Evolutionary conservation across 108 stramenopile species (phyloP).

Genomic region (Nitzschia sp.): DNA sequence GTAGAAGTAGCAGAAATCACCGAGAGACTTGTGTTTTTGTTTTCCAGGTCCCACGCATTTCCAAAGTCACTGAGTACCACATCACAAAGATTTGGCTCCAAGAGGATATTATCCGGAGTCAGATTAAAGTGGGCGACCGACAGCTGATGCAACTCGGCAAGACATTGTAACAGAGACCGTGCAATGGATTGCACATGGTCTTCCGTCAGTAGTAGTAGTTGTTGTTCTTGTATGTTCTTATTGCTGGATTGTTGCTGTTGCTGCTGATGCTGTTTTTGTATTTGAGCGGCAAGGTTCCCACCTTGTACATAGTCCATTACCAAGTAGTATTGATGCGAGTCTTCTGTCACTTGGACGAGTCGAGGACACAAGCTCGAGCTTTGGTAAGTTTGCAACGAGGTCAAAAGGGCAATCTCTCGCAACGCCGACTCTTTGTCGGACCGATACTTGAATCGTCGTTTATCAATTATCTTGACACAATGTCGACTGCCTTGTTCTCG

Average conservation of each 20-base stretch:
- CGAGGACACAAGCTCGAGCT: not conserved
- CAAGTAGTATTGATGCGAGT: conserved; percentile 16
- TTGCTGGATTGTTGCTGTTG: not conserved
- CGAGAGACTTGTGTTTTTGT: no score
- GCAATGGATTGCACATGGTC: conserved; percentile 12
- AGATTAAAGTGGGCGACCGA: conserved; percentile 22
- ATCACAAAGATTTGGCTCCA: conserved; percentile 5
- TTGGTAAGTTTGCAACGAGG: not conserved
- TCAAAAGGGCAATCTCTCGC: conserved; percentile 18
- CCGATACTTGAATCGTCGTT: conserved; percentile 2
- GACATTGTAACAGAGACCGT: not conserved
- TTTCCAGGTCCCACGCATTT: not conserved
- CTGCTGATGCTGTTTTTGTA: not conserved
- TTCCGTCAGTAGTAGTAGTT: conserved; percentile 4
- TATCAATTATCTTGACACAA: conserved; percentile 27
- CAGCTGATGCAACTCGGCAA: conserved; percentile 13
- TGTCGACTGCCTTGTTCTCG: conserved; percentile 18
- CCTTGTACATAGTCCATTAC: conserved; percentile 25
- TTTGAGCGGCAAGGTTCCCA: not conserved
- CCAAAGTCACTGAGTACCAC: conserved; percentile 31
- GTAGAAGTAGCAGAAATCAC: not conserved
- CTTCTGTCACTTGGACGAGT: not conserved
- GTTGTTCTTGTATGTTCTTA: not conserved
- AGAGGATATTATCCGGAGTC: conserved; percentile 20
- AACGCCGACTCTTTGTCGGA: conserved; percentile 8